These are phyloP conservation scores for Penicillium psychrofluorescens DNA, from an alignment of 495 filamentous ascomycete species.

Conservation along the genomic window DNA sequence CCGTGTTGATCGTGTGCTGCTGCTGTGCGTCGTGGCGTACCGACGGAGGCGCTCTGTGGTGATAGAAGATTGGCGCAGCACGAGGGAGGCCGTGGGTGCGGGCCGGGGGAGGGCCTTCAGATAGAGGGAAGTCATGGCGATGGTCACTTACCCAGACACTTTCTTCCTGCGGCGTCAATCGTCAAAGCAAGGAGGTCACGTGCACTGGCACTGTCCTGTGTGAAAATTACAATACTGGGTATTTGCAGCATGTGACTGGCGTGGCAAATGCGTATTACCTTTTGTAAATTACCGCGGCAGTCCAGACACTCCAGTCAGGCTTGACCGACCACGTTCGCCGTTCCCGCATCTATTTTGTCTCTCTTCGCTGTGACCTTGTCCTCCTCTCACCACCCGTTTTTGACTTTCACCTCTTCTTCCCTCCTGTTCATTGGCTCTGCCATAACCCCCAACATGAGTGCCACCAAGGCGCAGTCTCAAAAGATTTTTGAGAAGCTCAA, in stretches of 20 bases:
- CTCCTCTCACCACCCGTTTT: constrained; percentile 1
- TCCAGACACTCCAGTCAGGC: constrained; percentile 4
- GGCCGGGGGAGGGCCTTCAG: constrained; percentile 14
- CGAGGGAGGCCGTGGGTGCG: constrained; percentile 2
- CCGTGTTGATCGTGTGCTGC: background rate
- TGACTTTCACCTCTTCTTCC: background rate
- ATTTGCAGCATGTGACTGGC: background rate
- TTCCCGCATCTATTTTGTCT: constrained; percentile 13
- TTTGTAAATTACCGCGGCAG: constrained; percentile 15
- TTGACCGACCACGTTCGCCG: constrained; percentile 21
- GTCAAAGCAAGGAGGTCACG: constrained; percentile 9
- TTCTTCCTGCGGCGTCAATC: constrained; percentile 2
- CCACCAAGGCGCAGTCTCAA: constrained; percentile 89
- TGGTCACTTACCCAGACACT: background rate
- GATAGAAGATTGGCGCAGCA: constrained; percentile 9
- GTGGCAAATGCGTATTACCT: too few relatives aligned
- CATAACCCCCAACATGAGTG: constrained; percentile 55
- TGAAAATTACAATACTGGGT: constrained; percentile 11
- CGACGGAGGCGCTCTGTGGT: constrained; percentile 20
- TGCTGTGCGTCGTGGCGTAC: constrained; percentile 39
- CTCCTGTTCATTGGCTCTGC: background rate
- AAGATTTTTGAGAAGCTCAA: constrained; percentile 98
- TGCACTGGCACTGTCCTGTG: background rate
- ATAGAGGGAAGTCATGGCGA: constrained; percentile 14
- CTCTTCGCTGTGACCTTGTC: constrained; percentile 9